Evolutionary conservation across 2,329 filamentous ascomycete species (phyloP).

Genomic region (Rhinocladiella similis): DNA sequence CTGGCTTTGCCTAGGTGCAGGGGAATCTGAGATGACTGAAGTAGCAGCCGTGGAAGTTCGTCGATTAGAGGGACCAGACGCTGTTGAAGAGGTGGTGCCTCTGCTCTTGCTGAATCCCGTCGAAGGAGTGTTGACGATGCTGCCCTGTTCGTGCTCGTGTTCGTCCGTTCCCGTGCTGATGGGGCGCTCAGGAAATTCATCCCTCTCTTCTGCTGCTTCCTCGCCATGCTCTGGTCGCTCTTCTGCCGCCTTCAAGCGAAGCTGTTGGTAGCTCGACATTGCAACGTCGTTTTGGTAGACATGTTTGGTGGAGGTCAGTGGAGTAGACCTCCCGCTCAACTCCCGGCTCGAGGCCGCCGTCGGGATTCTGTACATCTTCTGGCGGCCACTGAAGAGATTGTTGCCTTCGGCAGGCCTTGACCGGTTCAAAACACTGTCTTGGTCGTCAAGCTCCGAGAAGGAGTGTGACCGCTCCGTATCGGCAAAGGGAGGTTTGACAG

Average conservation of each 20-base stretch:
- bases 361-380: slow-evolving; percentile 90
- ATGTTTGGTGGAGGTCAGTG: slow-evolving; percentile 54
- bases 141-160: slow-evolving; percentile 22
- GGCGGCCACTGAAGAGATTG: slow-evolving; percentile 87
- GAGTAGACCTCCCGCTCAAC: slow-evolving; percentile 25
- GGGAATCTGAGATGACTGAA: slow-evolving; percentile 76
- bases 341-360: slow-evolving; percentile 36
- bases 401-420: slow-evolving; percentile 85
- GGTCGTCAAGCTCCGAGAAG: slow-evolving; percentile 66
- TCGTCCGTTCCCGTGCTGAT: slow-evolving; percentile 32
- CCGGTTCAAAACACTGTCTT: slow-evolving; percentile 78
- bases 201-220: slow-evolving; percentile 31
- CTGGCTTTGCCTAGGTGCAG: slow-evolving; percentile 31
- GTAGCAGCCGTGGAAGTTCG: slow-evolving; percentile 86
- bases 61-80: slow-evolving; percentile 67
- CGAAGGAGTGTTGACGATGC: slow-evolving; percentile 45
- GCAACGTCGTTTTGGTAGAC: slow-evolving; percentile 87
- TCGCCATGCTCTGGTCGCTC: slow-evolving; percentile 32
- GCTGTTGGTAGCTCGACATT: slow-evolving; percentile 78
- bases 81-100: slow-evolving; percentile 82
- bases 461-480: slow-evolving; percentile 63
- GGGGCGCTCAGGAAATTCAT: slow-evolving; percentile 40
- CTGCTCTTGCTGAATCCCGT: slow-evolving; percentile 71
- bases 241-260: slow-evolving; percentile 57
- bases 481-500: slow-evolving; percentile 59